phyloP scores from a whole-genome alignment of 805 yeast genomes.

The Sugiyamaella smithiae region DNA sequence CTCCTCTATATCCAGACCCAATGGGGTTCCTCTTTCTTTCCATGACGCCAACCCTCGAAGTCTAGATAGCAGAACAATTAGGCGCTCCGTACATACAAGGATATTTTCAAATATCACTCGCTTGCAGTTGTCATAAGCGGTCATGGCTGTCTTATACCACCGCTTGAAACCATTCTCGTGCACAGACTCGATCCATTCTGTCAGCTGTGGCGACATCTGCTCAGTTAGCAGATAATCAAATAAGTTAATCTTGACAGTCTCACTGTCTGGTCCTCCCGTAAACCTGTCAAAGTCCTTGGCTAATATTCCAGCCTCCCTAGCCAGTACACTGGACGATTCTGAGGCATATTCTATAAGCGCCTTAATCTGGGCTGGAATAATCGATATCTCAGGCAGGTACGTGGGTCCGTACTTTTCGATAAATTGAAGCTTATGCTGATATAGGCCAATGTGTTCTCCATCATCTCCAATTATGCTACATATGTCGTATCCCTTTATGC shows the following conservation, averaged over 20 bases:
- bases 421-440: slow-evolving; percentile 25
- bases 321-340: slow-evolving; percentile 31
- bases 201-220: slow-evolving; percentile 41
- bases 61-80: slow-evolving; percentile 44
- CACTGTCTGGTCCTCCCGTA: not conserved
- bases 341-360: slow-evolving; percentile 35
- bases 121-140: slow-evolving; percentile 44
- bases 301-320: slow-evolving; percentile 32
- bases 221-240: slow-evolving; percentile 50
- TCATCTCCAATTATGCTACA: not conserved
- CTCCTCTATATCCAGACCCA: slow-evolving; percentile 19
- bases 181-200: slow-evolving; percentile 51
- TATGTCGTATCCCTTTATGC: not conserved
- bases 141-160: slow-evolving; percentile 44
- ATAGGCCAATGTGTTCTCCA: slow-evolving; percentile 1
- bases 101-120: slow-evolving; percentile 44
- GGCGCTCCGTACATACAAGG: slow-evolving; percentile 48
- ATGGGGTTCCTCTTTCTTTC: slow-evolving; percentile 30
- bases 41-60: slow-evolving; percentile 45
- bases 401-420: slow-evolving; percentile 30
- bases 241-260: slow-evolving; percentile 28
- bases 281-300: slow-evolving; percentile 10
- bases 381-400: slow-evolving; percentile 34
- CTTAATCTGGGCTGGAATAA: slow-evolving; percentile 37
- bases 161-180: slow-evolving; percentile 55